A percentile compares a stretch with the other conserved stretches of the same genome.
Evolutionary conservation across 768 basidiomycete genomes (phyloP).

Genomic region (Xerocomus potaroensis): DNA sequence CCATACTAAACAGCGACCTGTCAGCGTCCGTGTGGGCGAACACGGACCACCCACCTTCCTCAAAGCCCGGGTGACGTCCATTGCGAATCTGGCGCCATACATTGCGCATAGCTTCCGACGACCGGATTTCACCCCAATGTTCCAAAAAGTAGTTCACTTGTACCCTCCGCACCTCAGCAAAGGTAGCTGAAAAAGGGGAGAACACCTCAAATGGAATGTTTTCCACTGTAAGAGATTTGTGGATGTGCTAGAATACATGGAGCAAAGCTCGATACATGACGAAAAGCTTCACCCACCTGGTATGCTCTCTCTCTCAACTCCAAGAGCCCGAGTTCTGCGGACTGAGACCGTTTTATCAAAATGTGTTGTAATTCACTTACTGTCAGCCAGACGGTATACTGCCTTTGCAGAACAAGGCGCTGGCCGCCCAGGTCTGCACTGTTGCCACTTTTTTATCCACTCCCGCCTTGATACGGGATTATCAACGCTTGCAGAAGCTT

Average conservation of each 20-base stretch:
- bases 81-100: constrained; percentile 84
- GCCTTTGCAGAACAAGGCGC: constrained; percentile 83
- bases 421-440: constrained; percentile 55
- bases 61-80: constrained; percentile 83
- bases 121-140: constrained; percentile 79
- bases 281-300: constrained; percentile 26
- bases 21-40: constrained; percentile 7
- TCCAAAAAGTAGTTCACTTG: constrained; percentile 76
- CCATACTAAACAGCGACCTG: constrained; percentile 46
- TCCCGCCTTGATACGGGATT: constrained; percentile 45
- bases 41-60: constrained; percentile 54
- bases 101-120: constrained; percentile 76
- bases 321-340: constrained; percentile 60
- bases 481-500: constrained; percentile 9
- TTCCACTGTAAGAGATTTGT: constrained; percentile 66
- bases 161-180: constrained; percentile 78
- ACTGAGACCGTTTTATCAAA: background rate
- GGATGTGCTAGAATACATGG: constrained; percentile 55
- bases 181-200: constrained; percentile 77
- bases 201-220: constrained; percentile 88
- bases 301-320: constrained; percentile 75
- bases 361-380: constrained; percentile 40
- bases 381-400: constrained; percentile 77
- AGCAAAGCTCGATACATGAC: constrained; percentile 1
- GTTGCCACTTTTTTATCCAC: constrained; percentile 73